Evolutionary conservation across 441 rosid species (phyloP).

Genomic region (Populus hybrid): DNA sequence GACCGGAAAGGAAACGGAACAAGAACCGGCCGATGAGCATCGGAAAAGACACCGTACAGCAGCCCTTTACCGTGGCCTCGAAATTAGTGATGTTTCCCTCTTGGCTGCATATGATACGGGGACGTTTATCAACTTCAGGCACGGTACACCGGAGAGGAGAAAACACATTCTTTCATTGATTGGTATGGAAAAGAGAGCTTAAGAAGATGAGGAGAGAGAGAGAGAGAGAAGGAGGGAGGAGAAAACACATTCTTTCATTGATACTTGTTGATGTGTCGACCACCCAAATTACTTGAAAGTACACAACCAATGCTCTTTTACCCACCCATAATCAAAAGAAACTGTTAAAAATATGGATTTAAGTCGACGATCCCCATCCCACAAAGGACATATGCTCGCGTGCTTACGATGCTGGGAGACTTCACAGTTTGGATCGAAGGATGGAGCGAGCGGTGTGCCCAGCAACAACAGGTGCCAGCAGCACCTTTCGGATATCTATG

Average conservation of each 20-base stretch:
- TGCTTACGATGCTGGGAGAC: conserved; percentile 10
- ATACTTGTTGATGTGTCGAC: conserved; percentile 23
- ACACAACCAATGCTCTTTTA: conserved; percentile 33
- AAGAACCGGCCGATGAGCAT: neutral
- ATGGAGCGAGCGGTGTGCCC: conserved; percentile 11
- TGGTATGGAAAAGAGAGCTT: no score
- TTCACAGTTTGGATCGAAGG: conserved; percentile 11
- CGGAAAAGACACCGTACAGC: neutral
- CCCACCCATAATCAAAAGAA: conserved; percentile 19
- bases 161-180: no score
- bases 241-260: conserved; percentile 24
- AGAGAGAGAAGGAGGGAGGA: neutral
- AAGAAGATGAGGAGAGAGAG: no score
- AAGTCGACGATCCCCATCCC: conserved; percentile 24
- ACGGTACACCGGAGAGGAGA: no score
- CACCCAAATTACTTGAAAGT: conserved; percentile 27
- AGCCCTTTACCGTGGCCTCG: no score
- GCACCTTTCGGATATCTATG: conserved; percentile 34
- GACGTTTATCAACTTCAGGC: no score
- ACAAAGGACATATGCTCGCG: conserved; percentile 3
- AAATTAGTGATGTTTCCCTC: no score
- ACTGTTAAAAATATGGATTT: conserved; percentile 16
- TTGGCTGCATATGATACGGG: no score
- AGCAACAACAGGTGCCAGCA: conserved; percentile 24
- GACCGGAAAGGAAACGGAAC: neutral